These are phyloP conservation scores for Nephelium lappaceum DNA, from an alignment of 345 rosid genomes.

Conservation along the genomic window DNA sequence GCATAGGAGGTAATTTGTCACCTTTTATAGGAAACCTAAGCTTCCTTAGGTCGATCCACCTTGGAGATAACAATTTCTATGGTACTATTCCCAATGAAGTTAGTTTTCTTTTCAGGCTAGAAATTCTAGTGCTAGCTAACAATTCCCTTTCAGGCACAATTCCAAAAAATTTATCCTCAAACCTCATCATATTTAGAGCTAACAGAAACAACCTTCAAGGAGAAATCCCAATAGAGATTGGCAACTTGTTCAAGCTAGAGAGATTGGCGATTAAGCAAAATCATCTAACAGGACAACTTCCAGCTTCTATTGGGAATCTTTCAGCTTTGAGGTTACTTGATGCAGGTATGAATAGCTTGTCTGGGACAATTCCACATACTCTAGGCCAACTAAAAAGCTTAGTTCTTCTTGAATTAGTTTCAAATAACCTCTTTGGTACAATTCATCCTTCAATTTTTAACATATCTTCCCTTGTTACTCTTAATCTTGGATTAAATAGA, in stretches of 20 bases:
- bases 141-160: conserved; percentile 2
- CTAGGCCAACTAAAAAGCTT: conserved; percentile 8
- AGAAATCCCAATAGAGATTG: not conserved
- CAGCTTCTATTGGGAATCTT: conserved; percentile 22
- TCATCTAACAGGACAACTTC: conserved; percentile 15
- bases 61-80: not conserved
- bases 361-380: conserved; percentile 18
- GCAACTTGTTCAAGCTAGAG: not conserved
- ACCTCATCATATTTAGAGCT: not conserved
- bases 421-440: conserved; percentile 15
- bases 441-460: conserved; percentile 27
- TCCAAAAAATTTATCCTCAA: conserved; percentile 8
- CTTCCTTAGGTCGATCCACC: not conserved
- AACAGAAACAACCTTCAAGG: not conserved
- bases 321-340: not conserved
- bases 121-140: not conserved
- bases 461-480: conserved; percentile 11
- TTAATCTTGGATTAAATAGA: not conserved
- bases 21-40: not conserved
- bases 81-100: conserved; percentile 19
- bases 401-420: not conserved
- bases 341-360: not conserved
- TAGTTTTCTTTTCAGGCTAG: conserved; percentile 12
- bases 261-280: not conserved
- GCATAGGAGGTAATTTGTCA: not conserved